Evolutionary conservation across 768 basidiomycete genomes (phyloP).

Genomic region (Leccinum pellstonianum): DNA sequence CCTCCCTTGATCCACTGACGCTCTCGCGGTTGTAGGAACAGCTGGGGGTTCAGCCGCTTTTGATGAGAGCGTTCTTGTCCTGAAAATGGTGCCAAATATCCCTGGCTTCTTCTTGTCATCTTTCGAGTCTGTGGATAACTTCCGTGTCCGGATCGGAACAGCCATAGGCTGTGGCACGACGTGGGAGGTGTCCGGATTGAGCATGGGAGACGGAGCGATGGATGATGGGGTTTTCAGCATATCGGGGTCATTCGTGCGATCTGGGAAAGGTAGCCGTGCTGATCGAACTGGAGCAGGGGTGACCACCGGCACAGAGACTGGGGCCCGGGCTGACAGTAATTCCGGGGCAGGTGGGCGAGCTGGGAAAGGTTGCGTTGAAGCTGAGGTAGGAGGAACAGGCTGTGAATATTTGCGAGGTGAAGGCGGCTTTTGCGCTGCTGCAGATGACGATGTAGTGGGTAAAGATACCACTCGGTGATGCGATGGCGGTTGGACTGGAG

Average conservation of each 20-base stretch:
- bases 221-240: slow-evolving; percentile 66
- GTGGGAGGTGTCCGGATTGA: slow-evolving; percentile 34
- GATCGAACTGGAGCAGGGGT: slow-evolving; percentile 32
- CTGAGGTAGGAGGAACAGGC: slow-evolving; percentile 22
- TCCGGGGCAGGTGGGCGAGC: slow-evolving; percentile 22
- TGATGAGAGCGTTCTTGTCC: slow-evolving; percentile 32
- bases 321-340: slow-evolving; percentile 24
- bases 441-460: slow-evolving; percentile 26
- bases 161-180: slow-evolving; percentile 7
- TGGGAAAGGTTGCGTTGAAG: slow-evolving; percentile 33
- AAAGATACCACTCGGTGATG: slow-evolving; percentile 41
- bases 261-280: slow-evolving; percentile 22
- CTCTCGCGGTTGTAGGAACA: slow-evolving; percentile 20
- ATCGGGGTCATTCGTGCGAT: slow-evolving; percentile 46
- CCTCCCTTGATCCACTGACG: slow-evolving; percentile 23
- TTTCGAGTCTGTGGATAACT: slow-evolving; percentile 32
- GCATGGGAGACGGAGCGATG: slow-evolving; percentile 48
- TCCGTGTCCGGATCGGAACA: slow-evolving; percentile 24
- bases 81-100: slow-evolving; percentile 30
- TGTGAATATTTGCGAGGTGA: slow-evolving; percentile 33
- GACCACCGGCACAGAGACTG: slow-evolving; percentile 31
- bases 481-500: slow-evolving; percentile 19
- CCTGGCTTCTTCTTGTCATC: slow-evolving; percentile 35
- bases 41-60: slow-evolving; percentile 27
- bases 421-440: slow-evolving; percentile 21